phyloP scores from a whole-genome alignment of 2,329 filamentous ascomycete genomes.

The Colletotrichum nymphaeae region DNA sequence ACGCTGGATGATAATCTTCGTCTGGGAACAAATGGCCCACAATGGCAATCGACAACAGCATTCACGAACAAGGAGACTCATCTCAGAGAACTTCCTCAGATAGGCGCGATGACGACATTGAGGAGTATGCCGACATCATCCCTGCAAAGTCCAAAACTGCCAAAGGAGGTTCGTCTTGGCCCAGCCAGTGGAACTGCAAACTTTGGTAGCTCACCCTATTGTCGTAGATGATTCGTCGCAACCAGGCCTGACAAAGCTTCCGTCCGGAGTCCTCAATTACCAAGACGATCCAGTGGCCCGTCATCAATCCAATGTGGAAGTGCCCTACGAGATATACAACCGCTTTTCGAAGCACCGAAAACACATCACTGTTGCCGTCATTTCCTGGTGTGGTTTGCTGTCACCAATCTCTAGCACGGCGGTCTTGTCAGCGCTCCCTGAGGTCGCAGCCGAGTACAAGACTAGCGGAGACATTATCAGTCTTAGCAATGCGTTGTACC shows the following conservation, averaged over 20 bases:
- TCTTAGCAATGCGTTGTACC: constrained; percentile 76
- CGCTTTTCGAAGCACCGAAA: constrained; percentile 72
- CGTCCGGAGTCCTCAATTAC: constrained; percentile 24
- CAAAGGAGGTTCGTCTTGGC: constrained; percentile 4
- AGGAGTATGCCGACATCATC: constrained; percentile 28
- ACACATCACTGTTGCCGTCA: constrained; percentile 72
- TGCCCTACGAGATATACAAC: constrained; percentile 71
- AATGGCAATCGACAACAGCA: constrained; percentile 10
- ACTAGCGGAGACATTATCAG: constrained; percentile 75
- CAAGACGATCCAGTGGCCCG: constrained; percentile 20
- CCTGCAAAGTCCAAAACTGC: constrained; percentile 4
- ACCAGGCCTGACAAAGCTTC: constrained; percentile 7
- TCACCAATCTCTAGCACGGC: constrained; percentile 81
- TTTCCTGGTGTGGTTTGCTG: constrained; percentile 81
- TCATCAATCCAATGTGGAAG: constrained; percentile 40
- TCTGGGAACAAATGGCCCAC: neutral
- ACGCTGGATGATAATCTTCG: no score
- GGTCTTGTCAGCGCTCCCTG: constrained; percentile 78
- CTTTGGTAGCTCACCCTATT: neutral
- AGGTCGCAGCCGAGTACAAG: constrained; percentile 73
- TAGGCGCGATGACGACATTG: constrained; percentile 10
- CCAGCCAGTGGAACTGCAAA: neutral
- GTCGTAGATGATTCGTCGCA: constrained; percentile 4
- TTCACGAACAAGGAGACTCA: constrained; percentile 1
- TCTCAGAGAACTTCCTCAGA: constrained; percentile 17